Percentiles rank a stretch among this genome's conserved stretches.
Evolutionary conservation across 257 asterid species (phyloP).

Genomic region (Solanum corneliomulleri): DNA sequence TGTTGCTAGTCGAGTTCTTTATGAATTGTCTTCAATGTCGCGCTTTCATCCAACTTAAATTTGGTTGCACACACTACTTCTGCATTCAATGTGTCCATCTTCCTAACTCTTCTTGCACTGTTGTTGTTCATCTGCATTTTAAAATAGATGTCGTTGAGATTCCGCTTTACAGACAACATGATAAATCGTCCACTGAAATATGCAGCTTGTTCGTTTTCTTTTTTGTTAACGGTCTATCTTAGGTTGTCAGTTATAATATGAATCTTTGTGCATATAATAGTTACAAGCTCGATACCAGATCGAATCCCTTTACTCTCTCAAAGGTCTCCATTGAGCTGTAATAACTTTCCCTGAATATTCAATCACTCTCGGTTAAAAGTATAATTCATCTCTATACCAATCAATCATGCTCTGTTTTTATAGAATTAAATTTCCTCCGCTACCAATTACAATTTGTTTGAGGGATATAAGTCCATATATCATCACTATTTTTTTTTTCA

Average conservation of each 20-base stretch:
- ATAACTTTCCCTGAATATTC: neutral
- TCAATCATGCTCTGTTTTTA: neutral
- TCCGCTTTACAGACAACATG: neutral
- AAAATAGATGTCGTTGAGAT: no score
- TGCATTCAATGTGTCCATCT: neutral
- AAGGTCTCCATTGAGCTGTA: neutral
- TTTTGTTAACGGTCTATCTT: no score
- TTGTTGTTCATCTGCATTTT: neutral
- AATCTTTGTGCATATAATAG: no score
- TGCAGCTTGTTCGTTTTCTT: neutral
- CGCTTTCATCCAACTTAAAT: neutral
- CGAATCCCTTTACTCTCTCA: neutral
- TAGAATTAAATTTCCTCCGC: neutral
- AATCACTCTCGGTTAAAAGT: neutral
- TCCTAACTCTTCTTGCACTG: neutral
- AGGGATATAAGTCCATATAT: neutral
- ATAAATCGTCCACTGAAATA: neutral
- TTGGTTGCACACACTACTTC: rapidly evolving
- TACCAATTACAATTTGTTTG: neutral
- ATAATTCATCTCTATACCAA: neutral
- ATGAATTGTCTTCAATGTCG: neutral
- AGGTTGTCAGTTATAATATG: neutral
- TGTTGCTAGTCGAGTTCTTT: neutral
- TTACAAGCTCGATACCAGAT: neutral
- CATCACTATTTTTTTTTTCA: neutral